Evolutionary conservation across 306 rosid genomes (phyloP), one percentile per base, ranked within the genome.

Genomic region (Sesbania bispinosa): DNA sequence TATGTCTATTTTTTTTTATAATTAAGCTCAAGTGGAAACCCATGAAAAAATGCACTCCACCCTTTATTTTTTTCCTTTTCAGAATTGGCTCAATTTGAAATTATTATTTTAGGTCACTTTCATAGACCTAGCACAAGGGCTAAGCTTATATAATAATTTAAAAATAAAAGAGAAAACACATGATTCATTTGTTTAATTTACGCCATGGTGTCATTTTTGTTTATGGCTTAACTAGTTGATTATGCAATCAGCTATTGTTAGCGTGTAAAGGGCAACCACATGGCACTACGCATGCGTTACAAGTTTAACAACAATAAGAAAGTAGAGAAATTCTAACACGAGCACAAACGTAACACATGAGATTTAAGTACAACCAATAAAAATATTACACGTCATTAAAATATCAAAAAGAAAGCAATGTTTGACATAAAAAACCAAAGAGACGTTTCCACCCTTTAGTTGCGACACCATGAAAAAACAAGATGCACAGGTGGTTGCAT

Each of bases 11-110:
- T 47, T 45, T 60, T 42, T 62, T 38, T n/a, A 8, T n/a, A n/a
- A n/a, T n/a, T n/a, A 62, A 14, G 54, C 33, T 63, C 68, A 78
- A 69, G 80, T 74, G 83, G 81, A 63, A 78, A 24, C 42, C 75
- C 54, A 57, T 58, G 32, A 46, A 68, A n/a, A 61, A 78, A 16
- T 38, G 53, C 71, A 63, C 55, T 35, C 2, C 10, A 47, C 70
- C 35, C 7, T 60, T 0, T 30, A 21, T 19, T 5, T 21, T 38
- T 6, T 63, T 29, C 35, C 62, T 38, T 18, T 4, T 24, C 5
- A 20, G 18, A 16, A 7, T 23, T 51, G 53, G 18, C 41, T 67
- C 51, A 57, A 48, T 69, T 71, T 51, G 10, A 75, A 57, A 23
- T 30, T 70, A 19, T 36, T 69, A 21, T 53, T 60, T 1, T 45